Evolutionary conservation across 768 basidiomycete genomes (phyloP), one percentile per base, ranked within the genome.

Genomic region (Rhizopogon sp.): DNA sequence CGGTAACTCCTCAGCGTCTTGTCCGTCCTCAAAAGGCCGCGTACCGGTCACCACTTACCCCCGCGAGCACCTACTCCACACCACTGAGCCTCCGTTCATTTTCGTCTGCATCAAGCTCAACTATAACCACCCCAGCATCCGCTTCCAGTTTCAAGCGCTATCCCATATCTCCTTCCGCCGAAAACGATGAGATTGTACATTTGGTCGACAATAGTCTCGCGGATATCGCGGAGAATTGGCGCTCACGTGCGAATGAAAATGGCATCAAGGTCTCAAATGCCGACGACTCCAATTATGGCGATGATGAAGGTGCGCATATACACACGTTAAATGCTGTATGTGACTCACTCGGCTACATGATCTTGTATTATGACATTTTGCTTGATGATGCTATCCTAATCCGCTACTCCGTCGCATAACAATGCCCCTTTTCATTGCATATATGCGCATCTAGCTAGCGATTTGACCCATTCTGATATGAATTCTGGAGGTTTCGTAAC

Each of bases 141-240:
- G 66, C 64, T 45, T 60, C 71, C 10, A 69, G 68, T 58, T 58
- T 72, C 50, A 77, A 78, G 58, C 78, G 75, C 51, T 66, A 77
- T 66, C 65, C 74, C 39, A 69, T 74, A 43, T 63, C 73, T 20
- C 61, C 66, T 33, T 82, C 79, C 16, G 80, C 76, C 11, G 79
- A 79, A 61, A 74, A 75, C 39, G 67, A 69, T 37, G 16, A 20
- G 31, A 13, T 50, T 39, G 14, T 46, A 42, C 52, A 66, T 59
- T 50, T 66, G 43, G 77, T 77, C 60, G 74, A 76, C 59, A 72
- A 69, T 59, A 79, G 76, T 62, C 72, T 83, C 22, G 80, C 82
- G 14, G 82, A 86, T 65, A 78, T 83, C 39, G 79, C 84, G 5
- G 77, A 79, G 35, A 88, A 81, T 65, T 90, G 88, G 88, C 78